Percentiles rank a stretch among this genome's conserved stretches.
Evolutionary conservation across 179 eudicot species (phyloP).

Genomic region (Actinidia polygama): DNA sequence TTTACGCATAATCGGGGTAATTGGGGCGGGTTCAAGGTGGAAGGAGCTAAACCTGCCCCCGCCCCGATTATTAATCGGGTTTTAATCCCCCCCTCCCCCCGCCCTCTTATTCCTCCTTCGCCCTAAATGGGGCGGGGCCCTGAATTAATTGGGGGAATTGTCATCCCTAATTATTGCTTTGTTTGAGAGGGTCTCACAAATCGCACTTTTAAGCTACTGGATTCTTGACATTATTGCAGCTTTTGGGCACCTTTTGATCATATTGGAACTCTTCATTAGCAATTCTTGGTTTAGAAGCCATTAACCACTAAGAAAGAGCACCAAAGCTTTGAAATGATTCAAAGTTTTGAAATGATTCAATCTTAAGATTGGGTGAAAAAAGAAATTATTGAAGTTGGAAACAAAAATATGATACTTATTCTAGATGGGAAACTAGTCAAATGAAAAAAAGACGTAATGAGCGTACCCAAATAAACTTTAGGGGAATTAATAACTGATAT

Average conservation of each 20-base stretch:
- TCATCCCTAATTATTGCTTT: too few species aligned
- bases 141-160: too few species aligned
- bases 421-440: not conserved
- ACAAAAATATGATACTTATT: not conserved
- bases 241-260: conserved; percentile 13
- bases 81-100: too few species aligned
- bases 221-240: not conserved
- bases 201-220: conserved; percentile 1
- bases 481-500: not conserved
- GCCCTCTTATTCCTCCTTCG: too few species aligned
- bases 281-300: conserved; percentile 19
- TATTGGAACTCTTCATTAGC: not conserved
- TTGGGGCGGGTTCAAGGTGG: too few species aligned
- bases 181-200: not conserved
- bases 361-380: conserved; percentile 2
- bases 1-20: too few species aligned
- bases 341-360: not conserved
- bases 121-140: too few species aligned
- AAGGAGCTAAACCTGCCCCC: too few species aligned
- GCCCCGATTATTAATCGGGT: too few species aligned
- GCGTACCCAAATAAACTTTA: not conserved
- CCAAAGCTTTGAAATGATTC: not conserved
- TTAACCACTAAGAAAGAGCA: not conserved
- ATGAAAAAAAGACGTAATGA: not conserved
- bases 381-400: not conserved